phyloP scores from a whole-genome alignment of 805 yeast species.

The Starmerella potacharoeniae region DNA sequence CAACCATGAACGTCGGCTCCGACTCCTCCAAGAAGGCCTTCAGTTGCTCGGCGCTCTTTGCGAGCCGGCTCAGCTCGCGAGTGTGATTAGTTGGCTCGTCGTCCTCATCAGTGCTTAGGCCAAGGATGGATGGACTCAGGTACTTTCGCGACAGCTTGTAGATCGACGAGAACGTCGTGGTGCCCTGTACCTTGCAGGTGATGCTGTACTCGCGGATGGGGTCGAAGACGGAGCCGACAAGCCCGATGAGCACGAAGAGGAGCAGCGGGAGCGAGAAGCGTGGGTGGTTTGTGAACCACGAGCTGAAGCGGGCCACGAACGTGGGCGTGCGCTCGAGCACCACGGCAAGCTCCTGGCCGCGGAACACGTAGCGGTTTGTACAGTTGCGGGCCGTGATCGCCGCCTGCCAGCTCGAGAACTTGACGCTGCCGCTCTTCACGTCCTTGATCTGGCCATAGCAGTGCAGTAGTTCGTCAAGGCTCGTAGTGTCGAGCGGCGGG shows the following conservation, averaged over 20 bases:
- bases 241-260: slow-evolving; percentile 64
- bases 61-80: slow-evolving; percentile 6
- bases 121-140: not conserved
- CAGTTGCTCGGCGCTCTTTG: slow-evolving; percentile 48
- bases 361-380: slow-evolving; percentile 41
- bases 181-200: slow-evolving; percentile 46
- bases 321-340: slow-evolving; percentile 25
- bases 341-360: slow-evolving; percentile 29
- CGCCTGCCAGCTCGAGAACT: slow-evolving; percentile 46
- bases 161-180: slow-evolving; percentile 3
- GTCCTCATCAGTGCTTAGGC: not conserved
- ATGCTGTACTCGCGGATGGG: slow-evolving; percentile 81
- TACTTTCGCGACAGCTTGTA: not conserved
- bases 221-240: slow-evolving; percentile 80
- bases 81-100: not conserved
- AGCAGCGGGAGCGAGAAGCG: slow-evolving; percentile 71
- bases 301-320: slow-evolving; percentile 32
- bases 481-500: slow-evolving; percentile 58
- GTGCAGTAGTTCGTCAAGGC: slow-evolving; percentile 66
- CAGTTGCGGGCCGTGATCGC: slow-evolving; percentile 87
- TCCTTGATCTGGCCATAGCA: slow-evolving; percentile 73
- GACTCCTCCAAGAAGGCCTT: slow-evolving; percentile 77
- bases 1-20: slow-evolving; percentile 77
- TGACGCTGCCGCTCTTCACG: slow-evolving; percentile 29
- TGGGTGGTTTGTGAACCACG: slow-evolving; percentile 61